Evolutionary conservation across 768 basidiomycete genomes (phyloP).

Genomic region (Obba rivulosa): DNA sequence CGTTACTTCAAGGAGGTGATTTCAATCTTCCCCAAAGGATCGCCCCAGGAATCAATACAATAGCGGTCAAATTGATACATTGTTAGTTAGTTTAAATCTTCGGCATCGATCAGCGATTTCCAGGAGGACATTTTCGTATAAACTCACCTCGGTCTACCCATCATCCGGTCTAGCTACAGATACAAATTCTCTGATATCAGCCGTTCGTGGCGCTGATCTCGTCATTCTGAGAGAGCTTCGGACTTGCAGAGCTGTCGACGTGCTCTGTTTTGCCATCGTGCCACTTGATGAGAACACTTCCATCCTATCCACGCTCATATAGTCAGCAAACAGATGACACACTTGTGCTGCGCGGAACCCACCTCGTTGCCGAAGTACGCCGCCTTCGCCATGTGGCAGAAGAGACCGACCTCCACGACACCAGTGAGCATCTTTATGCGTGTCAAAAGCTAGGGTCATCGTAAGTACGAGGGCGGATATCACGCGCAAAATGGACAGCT

Average conservation of each 20-base stretch:
- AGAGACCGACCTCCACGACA: constrained; percentile 98
- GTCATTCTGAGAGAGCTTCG: background rate
- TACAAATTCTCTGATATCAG: background rate
- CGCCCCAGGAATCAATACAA: too few species aligned
- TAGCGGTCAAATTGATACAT: background rate
- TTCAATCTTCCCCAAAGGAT: too few species aligned
- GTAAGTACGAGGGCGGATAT: background rate
- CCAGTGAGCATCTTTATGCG: constrained; percentile 93
- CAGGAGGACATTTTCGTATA: background rate
- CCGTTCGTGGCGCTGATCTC: background rate
- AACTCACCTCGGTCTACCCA: background rate
- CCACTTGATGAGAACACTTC: constrained; percentile 61
- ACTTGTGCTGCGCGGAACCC: constrained; percentile 6
- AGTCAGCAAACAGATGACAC: constrained; percentile 2
- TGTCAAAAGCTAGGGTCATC: constrained; percentile 53
- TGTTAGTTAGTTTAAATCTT: constrained; percentile 3
- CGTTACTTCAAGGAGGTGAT: too few species aligned
- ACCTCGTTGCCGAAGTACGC: constrained; percentile 96
- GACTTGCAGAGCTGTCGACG: constrained; percentile 9
- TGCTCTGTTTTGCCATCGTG: constrained; percentile 43
- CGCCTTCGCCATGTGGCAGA: constrained; percentile 86
- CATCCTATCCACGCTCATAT: constrained; percentile 40
- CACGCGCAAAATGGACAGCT: background rate
- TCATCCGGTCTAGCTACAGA: background rate
- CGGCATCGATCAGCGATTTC: background rate